Conservation (phyloP, 2,329 filamentous ascomycete species). For the Cladosporium sp. region DNA sequence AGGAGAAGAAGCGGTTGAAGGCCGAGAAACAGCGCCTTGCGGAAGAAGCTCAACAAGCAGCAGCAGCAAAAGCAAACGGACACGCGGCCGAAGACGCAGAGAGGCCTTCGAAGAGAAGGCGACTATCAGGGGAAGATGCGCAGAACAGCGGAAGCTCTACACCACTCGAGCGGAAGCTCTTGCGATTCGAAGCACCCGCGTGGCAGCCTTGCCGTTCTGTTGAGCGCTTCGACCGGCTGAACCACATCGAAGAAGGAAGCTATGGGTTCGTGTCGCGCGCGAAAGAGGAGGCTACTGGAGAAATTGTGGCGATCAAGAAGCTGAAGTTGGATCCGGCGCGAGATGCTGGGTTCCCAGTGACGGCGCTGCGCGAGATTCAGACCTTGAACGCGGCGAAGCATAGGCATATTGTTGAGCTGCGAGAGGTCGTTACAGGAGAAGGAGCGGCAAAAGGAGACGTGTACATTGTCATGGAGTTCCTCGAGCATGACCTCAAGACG, state of each 20-base stretch:
- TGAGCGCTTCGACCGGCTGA: constrained; percentile 86
- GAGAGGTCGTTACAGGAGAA: constrained; percentile 67
- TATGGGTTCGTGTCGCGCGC: constrained; percentile 94
- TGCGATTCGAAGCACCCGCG: constrained; percentile 68
- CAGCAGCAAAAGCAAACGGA: constrained; percentile 35
- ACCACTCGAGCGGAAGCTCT: constrained; percentile 54
- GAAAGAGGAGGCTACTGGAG: constrained; percentile 68
- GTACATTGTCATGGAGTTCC: constrained; percentile 93
- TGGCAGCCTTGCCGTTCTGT: constrained; percentile 77
- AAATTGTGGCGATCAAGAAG: constrained; percentile 88
- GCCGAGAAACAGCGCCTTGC: constrained; percentile 74
- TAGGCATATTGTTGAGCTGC: constrained; percentile 76
- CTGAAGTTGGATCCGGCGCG: constrained; percentile 79
- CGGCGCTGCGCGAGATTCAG: constrained; percentile 89
- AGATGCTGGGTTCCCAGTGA: constrained; percentile 82
- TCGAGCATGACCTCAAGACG: constrained; percentile 94
- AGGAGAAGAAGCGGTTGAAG: constrained; percentile 83
- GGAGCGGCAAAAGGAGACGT: constrained; percentile 56
- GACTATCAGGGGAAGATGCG: constrained; percentile 53
- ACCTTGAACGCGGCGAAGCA: constrained; percentile 80
- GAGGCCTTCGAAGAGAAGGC: constrained; percentile 57
- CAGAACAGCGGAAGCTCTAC: constrained; percentile 20
- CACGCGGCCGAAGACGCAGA: constrained; percentile 28
- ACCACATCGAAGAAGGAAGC: constrained; percentile 95
- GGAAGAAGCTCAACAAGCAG: constrained; percentile 48